Conservation (phyloP, 176 grass and related monocot genomes). For the Melocanna baccifera region DNA sequence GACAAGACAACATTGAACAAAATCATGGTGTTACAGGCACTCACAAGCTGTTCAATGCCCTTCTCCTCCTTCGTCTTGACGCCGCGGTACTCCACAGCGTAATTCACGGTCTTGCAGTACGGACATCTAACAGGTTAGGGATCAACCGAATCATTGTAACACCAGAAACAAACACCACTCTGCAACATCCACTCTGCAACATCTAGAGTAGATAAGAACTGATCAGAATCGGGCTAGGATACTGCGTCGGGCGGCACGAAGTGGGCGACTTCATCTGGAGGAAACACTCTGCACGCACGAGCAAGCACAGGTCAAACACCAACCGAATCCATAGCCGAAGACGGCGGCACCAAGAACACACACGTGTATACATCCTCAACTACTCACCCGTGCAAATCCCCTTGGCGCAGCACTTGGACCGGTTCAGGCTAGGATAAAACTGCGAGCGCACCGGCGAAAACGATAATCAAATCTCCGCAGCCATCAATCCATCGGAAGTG, state of each 20-base stretch:
- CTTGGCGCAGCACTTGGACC: slow-evolving; percentile 90
- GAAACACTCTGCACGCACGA: slow-evolving; percentile 74
- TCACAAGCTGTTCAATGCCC: slow-evolving; percentile 80
- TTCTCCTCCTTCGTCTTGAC: slow-evolving; percentile 90
- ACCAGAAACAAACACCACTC: not conserved
- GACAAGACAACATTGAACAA: not conserved
- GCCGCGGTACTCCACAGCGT: slow-evolving; percentile 79
- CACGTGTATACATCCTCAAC: not conserved
- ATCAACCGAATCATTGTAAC: not conserved
- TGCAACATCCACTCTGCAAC: not conserved
- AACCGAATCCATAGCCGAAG: not conserved
- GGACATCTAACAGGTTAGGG: slow-evolving; percentile 74
- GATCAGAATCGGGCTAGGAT: slow-evolving; percentile 45
- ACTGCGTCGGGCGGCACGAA: slow-evolving; percentile 64
- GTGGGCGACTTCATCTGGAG: slow-evolving; percentile 84
- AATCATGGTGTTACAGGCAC: not conserved
- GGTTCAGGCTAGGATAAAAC: slow-evolving; percentile 83
- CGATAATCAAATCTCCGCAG: not conserved
- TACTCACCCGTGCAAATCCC: slow-evolving; percentile 89
- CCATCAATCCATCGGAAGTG: not conserved
- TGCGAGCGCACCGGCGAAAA: slow-evolving; percentile 23
- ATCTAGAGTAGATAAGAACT: not conserved
- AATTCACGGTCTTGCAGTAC: slow-evolving; percentile 87
- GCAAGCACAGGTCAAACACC: not conserved
- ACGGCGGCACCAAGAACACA: not conserved